These are phyloP conservation scores for Chloris gayana DNA, from an alignment of 176 grass and related monocot species.

Conservation along the genomic window DNA sequence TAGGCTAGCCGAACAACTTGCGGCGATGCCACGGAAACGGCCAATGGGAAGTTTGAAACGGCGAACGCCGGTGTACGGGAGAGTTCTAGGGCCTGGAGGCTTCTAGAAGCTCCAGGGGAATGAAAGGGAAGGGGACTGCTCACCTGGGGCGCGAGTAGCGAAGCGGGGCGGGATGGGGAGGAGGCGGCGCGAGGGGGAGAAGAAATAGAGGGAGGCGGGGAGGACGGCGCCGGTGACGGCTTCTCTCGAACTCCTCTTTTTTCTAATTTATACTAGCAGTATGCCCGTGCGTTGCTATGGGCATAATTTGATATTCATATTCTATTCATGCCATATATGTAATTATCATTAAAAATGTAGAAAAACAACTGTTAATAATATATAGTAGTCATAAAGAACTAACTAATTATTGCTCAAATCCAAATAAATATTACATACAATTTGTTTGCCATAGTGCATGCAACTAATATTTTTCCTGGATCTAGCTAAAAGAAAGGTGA, in stretches of 20 bases:
- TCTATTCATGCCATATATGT: too few relatives aligned
- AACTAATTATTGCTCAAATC: too few relatives aligned
- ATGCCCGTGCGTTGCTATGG: too few relatives aligned
- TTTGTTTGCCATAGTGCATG: too few relatives aligned
- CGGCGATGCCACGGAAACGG: not conserved
- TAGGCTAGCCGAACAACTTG: not conserved
- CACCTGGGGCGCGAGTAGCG: slow-evolving; percentile 32
- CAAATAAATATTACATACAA: too few relatives aligned
- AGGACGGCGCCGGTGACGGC: not conserved
- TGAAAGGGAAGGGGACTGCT: too few relatives aligned
- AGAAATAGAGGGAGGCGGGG: slow-evolving; percentile 24
- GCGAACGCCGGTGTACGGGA: not conserved
- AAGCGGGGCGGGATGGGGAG: not conserved
- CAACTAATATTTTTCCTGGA: too few relatives aligned
- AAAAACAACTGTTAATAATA: too few relatives aligned
- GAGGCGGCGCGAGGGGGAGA: slow-evolving; percentile 11
- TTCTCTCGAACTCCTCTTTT: slow-evolving; percentile 32
- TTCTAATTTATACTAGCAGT: not conserved
- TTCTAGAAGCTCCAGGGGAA: not conserved
- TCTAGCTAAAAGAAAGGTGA: too few relatives aligned
- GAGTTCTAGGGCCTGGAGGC: not conserved
- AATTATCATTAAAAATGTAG: too few relatives aligned
- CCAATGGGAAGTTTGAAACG: not conserved
- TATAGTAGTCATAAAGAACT: too few relatives aligned
- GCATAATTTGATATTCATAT: too few relatives aligned